These are phyloP conservation scores for Sporobolus alterniflorus DNA, from an alignment of 202 grass and related monocot species.

Conservation along the genomic window DNA sequence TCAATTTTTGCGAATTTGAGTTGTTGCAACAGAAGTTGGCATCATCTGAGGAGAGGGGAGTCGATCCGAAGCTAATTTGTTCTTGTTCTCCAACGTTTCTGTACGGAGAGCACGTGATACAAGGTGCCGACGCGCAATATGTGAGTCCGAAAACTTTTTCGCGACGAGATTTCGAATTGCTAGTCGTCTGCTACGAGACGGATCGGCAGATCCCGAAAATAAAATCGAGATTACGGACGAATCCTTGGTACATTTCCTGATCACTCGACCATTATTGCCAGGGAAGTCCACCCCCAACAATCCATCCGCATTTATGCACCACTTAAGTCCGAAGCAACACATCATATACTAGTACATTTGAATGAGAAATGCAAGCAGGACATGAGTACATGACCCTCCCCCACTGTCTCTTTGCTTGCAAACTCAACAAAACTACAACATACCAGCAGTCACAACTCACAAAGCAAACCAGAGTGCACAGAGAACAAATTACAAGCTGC, in stretches of 20 bases:
- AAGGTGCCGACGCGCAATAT: not conserved
- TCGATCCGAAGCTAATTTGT: not conserved
- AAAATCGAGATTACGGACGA: not conserved
- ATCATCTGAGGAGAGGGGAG: too few relatives aligned
- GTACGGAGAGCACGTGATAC: not conserved
- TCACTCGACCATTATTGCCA: not conserved
- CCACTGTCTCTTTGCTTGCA: conserved; percentile 18
- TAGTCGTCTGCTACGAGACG: not conserved
- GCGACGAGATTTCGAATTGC: not conserved
- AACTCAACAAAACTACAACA: conserved; percentile 1
- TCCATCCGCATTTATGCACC: not conserved
- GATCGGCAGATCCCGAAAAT: not conserved
- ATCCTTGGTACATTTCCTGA: not conserved
- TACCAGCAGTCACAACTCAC: not conserved
- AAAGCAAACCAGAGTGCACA: conserved; percentile 11
- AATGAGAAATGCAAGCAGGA: not conserved
- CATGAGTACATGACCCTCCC: not conserved
- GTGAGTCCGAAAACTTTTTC: not conserved
- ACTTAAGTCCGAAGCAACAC: not conserved
- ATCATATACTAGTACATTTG: not conserved
- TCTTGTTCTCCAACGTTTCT: not conserved
- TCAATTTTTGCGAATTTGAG: conserved; percentile 5
- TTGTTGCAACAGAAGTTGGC: not conserved
- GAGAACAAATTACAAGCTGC: conserved; percentile 22
- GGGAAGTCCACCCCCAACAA: not conserved